A percentile compares a stretch with the other conserved stretches of the same genome.
These are phyloP conservation scores for Striga hermonthica DNA, from an alignment of 305 asterid species.

Conservation along the genomic window DNA sequence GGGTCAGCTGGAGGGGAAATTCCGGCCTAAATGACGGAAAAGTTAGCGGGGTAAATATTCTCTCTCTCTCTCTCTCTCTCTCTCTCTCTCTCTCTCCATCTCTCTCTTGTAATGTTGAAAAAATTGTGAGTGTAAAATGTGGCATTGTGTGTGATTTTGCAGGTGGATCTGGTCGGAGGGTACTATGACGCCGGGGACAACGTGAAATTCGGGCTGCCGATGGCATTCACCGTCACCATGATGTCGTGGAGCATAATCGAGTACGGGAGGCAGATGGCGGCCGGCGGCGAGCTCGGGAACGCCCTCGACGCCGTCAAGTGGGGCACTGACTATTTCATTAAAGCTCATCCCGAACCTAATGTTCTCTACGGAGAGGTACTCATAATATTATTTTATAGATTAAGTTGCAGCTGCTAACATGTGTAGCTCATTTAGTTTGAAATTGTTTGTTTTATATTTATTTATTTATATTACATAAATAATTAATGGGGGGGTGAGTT, in stretches of 20 bases:
- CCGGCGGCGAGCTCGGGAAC: conserved; percentile 71
- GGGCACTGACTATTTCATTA: conserved; percentile 97
- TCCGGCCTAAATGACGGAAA: conserved; percentile 96
- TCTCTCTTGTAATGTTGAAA: no score
- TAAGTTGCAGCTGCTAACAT: not conserved
- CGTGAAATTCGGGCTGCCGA: conserved; percentile 93
- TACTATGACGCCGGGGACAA: conserved; percentile 99
- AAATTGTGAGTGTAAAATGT: no score
- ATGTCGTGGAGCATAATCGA: conserved; percentile 94
- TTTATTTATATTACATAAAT: not conserved
- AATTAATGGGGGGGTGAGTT: not conserved
- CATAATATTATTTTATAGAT: not conserved
- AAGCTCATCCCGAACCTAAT: conserved; percentile 88
- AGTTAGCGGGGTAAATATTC: conserved; percentile 57
- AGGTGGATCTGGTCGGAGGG: conserved; percentile 98
- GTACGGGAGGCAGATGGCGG: conserved; percentile 73
- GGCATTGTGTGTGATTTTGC: conserved; percentile 11
- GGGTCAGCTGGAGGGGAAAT: conserved; percentile 88
- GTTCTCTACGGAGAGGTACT: conserved; percentile 92
- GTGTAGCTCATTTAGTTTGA: not conserved
- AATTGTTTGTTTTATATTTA: conserved; percentile 25
- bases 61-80: not conserved
- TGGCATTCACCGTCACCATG: conserved; percentile 96
- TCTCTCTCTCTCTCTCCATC: not conserved
- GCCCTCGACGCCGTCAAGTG: conserved; percentile 91